phyloP scores from a whole-genome alignment of 306 rosid genomes.

The Quercus gilva region DNA sequence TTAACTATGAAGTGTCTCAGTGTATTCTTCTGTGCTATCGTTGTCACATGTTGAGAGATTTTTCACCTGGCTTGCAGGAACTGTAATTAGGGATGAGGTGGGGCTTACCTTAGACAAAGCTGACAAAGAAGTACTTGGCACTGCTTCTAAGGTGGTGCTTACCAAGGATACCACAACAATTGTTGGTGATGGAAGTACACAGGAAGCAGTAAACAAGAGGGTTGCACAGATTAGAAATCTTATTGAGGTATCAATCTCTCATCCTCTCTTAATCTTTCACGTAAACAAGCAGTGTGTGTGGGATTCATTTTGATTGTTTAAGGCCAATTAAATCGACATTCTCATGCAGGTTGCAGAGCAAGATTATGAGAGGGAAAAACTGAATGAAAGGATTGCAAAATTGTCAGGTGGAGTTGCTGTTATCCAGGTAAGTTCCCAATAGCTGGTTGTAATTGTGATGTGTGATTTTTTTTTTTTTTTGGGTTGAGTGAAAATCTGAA shows the following conservation, averaged over 20 bases:
- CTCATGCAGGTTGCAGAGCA: slow-evolving; percentile 81
- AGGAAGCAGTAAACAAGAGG: slow-evolving; percentile 88
- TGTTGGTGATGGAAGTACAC: slow-evolving; percentile 98
- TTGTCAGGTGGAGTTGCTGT: slow-evolving; percentile 99
- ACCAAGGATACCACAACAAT: slow-evolving; percentile 89
- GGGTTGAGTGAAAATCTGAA: not conserved
- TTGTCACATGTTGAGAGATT: not conserved
- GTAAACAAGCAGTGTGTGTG: not conserved
- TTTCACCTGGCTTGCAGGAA: slow-evolving; percentile 47
- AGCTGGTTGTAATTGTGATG: not conserved
- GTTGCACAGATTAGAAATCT: slow-evolving; percentile 84
- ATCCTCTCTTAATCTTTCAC: not conserved
- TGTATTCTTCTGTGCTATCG: not conserved
- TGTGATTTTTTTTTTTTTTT: not conserved
- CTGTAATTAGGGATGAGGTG: slow-evolving; percentile 94
- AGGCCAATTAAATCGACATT: not conserved
- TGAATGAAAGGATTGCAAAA: slow-evolving; percentile 90
- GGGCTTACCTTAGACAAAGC: slow-evolving; percentile 91
- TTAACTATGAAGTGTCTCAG: not conserved
- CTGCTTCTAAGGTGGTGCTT: slow-evolving; percentile 92
- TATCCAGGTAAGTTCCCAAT: slow-evolving; percentile 58
- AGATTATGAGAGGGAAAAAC: slow-evolving; percentile 89
- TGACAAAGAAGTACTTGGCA: slow-evolving; percentile 89
- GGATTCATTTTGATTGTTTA: not conserved
- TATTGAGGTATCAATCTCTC: slow-evolving; percentile 60